phyloP scores from a whole-genome alignment of 2,329 filamentous ascomycete genomes.

The Zarea fungicola region DNA sequence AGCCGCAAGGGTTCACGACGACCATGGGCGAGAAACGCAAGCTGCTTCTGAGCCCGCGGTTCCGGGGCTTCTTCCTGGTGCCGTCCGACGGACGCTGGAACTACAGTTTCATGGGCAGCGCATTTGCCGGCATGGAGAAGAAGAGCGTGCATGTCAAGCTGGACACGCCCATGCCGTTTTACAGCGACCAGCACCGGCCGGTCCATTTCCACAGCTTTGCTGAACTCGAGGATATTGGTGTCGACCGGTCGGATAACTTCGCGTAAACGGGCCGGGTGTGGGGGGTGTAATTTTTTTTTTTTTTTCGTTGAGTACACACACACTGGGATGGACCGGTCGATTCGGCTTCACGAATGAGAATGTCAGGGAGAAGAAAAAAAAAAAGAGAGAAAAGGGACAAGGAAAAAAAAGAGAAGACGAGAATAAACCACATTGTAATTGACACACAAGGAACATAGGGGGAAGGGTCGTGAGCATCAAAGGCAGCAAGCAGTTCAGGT shows the following conservation, averaged over 20 bases:
- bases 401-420: neutral
- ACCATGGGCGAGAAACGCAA: constrained; percentile 94
- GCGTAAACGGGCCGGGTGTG: constrained; percentile 60
- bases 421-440: too few species aligned
- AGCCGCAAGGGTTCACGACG: constrained; percentile 88
- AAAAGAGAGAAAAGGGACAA: neutral
- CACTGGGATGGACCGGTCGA: too few species aligned
- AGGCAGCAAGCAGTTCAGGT: too few species aligned
- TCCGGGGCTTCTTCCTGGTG: constrained; percentile 92
- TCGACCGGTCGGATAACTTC: constrained; percentile 89
- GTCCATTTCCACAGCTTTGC: constrained; percentile 97
- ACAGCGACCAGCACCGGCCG: constrained; percentile 85
- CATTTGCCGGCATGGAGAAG: constrained; percentile 85
- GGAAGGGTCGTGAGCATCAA: too few species aligned
- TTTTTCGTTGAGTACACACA: too few species aligned
- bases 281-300: too few species aligned
- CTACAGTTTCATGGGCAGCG: constrained; percentile 94
- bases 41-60: constrained; percentile 85
- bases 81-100: constrained; percentile 91
- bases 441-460: neutral
- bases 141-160: constrained; percentile 87
- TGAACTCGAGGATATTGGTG: constrained; percentile 94
- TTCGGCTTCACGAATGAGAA: too few species aligned
- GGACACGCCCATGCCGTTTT: constrained; percentile 85
- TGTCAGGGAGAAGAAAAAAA: neutral